Percentiles rank a stretch among this genome's conserved stretches.
Evolutionary conservation across 768 basidiomycete species (phyloP).

Genomic region (Kwoniella bestiolae): DNA sequence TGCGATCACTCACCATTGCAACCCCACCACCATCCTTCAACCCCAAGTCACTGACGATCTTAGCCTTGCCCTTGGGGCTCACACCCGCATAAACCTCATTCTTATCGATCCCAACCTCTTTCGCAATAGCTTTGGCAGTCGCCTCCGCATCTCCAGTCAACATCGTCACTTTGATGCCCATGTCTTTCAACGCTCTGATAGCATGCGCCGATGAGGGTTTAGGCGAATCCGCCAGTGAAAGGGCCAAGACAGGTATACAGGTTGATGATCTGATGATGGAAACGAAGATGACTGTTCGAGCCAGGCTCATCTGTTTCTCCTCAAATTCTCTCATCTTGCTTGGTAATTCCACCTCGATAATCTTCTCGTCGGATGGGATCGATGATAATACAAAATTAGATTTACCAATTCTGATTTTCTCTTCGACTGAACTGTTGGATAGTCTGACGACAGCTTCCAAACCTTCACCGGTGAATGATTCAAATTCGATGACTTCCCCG

Average conservation of each 20-base stretch:
- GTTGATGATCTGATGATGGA: constrained; percentile 65
- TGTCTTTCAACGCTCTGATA: constrained; percentile 74
- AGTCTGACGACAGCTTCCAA: constrained; percentile 72
- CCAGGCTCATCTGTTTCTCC: constrained; percentile 68
- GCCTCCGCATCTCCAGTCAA: constrained; percentile 89
- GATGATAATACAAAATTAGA: constrained; percentile 64
- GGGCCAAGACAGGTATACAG: constrained; percentile 70
- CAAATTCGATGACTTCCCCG: constrained; percentile 72
- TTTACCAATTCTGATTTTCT: constrained; percentile 69
- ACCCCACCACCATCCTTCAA: constrained; percentile 72
- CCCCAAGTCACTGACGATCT: constrained; percentile 78
- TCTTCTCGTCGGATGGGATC: constrained; percentile 20
- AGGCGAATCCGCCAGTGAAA: constrained; percentile 84
- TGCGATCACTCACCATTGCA: constrained; percentile 86
- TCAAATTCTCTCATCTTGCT: constrained; percentile 69
- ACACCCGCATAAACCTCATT: constrained; percentile 88
- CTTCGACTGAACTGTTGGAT: constrained; percentile 55
- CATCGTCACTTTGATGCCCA: constrained; percentile 92
- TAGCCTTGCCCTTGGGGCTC: constrained; percentile 94
- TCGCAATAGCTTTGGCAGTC: constrained; percentile 86
- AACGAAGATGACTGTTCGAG: constrained; percentile 85
- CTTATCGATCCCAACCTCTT: constrained; percentile 80
- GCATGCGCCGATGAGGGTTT: constrained; percentile 84
- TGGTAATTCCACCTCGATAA: constrained; percentile 61
- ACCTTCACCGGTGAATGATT: constrained; percentile 86